phyloP scores from a whole-genome alignment of 768 basidiomycete genomes.

The Suillus lakei region DNA sequence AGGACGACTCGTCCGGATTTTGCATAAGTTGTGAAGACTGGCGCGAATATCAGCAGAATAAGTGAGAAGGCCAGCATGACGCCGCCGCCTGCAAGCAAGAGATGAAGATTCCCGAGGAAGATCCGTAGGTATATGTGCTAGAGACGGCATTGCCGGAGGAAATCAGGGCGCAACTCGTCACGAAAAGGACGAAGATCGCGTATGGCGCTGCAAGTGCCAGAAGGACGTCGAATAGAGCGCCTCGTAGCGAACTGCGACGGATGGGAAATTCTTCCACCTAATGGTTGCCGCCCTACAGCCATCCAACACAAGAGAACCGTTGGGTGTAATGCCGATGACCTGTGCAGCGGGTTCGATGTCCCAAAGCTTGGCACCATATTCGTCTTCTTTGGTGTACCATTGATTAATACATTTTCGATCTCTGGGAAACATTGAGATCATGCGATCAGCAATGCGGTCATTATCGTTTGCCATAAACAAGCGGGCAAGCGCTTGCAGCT shows the following conservation, averaged over 20 bases:
- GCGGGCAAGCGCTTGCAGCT: slow-evolving; percentile 25
- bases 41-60: slow-evolving; percentile 20
- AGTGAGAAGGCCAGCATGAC: slow-evolving; percentile 4
- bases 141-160: not conserved
- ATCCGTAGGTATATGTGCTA: not conserved
- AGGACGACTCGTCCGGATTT: slow-evolving; percentile 19
- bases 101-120: not conserved
- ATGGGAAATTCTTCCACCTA: slow-evolving; percentile 29
- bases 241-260: slow-evolving; percentile 18
- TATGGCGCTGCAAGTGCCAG: slow-evolving; percentile 14
- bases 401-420: not conserved
- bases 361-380: slow-evolving; percentile 22
- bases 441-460: slow-evolving; percentile 25
- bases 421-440: slow-evolving; percentile 25
- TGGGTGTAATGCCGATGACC: slow-evolving; percentile 24
- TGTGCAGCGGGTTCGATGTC: slow-evolving; percentile 22
- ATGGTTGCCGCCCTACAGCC: slow-evolving; percentile 28
- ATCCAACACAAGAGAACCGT: slow-evolving; percentile 22
- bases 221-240: slow-evolving; percentile 16
- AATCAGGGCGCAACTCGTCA: not conserved
- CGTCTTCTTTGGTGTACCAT: slow-evolving; percentile 29
- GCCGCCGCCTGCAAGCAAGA: not conserved
- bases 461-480: slow-evolving; percentile 31
- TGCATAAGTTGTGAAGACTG: slow-evolving; percentile 18
- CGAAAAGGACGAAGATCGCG: slow-evolving; percentile 9